Base-by-base conservation (phyloP, 345 rosid species). In the Populus ilicifolia region DNA sequence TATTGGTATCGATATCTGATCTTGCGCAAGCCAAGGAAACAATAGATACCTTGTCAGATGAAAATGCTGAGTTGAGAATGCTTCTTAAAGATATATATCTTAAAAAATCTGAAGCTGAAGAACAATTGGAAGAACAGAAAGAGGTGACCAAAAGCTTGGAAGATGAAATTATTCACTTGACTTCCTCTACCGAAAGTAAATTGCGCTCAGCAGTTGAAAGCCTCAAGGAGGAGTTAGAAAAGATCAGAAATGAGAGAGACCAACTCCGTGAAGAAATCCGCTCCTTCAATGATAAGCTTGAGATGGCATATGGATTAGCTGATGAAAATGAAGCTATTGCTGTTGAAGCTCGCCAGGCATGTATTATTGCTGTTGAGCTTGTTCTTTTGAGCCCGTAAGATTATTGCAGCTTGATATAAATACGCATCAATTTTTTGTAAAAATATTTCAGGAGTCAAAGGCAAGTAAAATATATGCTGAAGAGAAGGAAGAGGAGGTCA, bases 251-350 rank as follows among this genome's bases (percentile, higher is more conserved):
- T 48, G 95, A 88, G 85, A 90, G 93, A 85, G 93, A 89, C 59
- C 79, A 89, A 67, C 92, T 91, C 52, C 76, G 30, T 20, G 91
- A 83, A 71, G 90, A 94, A 85, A 87, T 93, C 73, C 46, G 78
- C 84, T 85, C 85, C 36, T 74, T 94, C 77, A 93, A 85, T 73
- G 85, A 89, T 56, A 85, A 89, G 84, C 90, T 93, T 79, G 89
- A 85, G 72, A 76, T 91, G 90, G 90, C 92, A 69, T 84, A 83
- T 85, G 89, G 89, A 72, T 59, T 88, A 79, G 97, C 89, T 78
- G 97, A 94, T 84, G 98, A 93, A 89, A 90, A 90, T 5, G 97
- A 90, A 85, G 98, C 98, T 78, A 80, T 88, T 69, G 89, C 97
- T 6, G 83, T 84, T 75, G 97, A 93, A 87, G 91, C 97, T 67